Base-by-base conservation (phyloP, 768 basidiomycete species). In the Pleurotus tuber-regium region DNA sequence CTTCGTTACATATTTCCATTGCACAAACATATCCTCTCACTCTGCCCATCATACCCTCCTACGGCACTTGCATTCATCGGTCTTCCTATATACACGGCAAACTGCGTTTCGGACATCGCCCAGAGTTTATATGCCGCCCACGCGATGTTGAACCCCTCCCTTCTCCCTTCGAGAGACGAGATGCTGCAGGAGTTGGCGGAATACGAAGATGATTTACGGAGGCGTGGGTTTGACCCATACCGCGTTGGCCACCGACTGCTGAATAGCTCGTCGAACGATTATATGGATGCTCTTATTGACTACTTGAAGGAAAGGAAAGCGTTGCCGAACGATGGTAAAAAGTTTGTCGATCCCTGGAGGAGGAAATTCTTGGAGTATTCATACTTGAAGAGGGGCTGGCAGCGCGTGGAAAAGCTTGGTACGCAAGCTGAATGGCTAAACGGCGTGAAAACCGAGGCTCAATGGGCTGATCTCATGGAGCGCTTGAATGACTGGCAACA, bases 41-140 rank as follows among this genome's bases (percentile, higher is more conserved):
- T 83, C 35, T 70, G 72, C n/a, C 59, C 73, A 4, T 59, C 63
- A 6, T 66, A 78, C 47, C 82, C 81, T 1, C 61, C 71, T 1
- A 79, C 72, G 31, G 78, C 80, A 12, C 73, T 83, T 19, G 70
- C 78, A 4, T 81, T 84, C 61, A 66, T 83, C 52, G 80, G 81
- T 2, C 67, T 83, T 2, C 79, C 79, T 2, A 68, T 73, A 3
- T 60, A 68, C 43, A 73, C 78, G 30, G 64, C 71, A 4, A 79
- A 78, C 61, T 77, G 73, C 42, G 75, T 77, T 2, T 73, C 72
- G 11, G 75, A 78, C 57, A 57, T 66, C 43, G 80, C 80, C 6
- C 82, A 84, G 61, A 71, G 75, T 39, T 61, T 78, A 2, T 76
- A 79, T 52, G 64, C 66, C 10, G 68, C 74, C 0, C 73, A 78